A percentile compares a stretch with the other conserved stretches of the same genome.
Evolutionary conservation across 129 eudicot species (phyloP).

Genomic region (Oenanthe sinensis): DNA sequence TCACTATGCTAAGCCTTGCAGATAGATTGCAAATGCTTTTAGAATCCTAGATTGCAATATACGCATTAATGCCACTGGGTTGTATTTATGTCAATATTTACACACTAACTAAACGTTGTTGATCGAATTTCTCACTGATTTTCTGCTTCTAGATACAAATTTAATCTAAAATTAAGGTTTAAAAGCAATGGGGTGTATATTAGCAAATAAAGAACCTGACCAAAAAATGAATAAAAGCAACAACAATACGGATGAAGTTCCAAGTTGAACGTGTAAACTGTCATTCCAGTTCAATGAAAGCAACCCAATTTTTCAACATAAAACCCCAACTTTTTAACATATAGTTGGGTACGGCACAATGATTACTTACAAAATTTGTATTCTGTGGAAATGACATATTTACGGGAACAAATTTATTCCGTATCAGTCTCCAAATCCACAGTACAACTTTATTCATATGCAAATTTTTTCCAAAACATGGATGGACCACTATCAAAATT

Average conservation of each 20-base stretch:
- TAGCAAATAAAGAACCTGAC: neutral
- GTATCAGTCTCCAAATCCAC: neutral
- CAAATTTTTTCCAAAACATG: too few species aligned
- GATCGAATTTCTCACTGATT: neutral
- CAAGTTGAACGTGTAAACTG: too few species aligned
- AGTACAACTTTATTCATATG: neutral
- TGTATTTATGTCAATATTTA: neutral
- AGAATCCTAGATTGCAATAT: neutral
- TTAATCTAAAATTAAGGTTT: neutral
- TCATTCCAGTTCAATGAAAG: neutral
- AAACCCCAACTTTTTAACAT: neutral
- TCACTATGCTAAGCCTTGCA: too few species aligned
- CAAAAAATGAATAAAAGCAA: too few species aligned
- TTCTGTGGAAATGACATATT: too few species aligned
- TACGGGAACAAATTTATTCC: neutral
- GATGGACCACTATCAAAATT: neutral
- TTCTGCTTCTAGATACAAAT: neutral
- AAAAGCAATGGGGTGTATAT: too few species aligned
- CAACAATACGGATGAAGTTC: too few species aligned
- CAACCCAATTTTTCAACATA: neutral
- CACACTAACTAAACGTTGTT: neutral
- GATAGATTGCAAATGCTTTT: too few species aligned
- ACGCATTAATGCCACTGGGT: neutral
- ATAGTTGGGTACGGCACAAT: neutral
- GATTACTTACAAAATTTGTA: neutral